These are phyloP conservation scores for Balamuthia mandrillaris DNA, from an alignment of 208 protist genomes.

Conservation along the genomic window DNA sequence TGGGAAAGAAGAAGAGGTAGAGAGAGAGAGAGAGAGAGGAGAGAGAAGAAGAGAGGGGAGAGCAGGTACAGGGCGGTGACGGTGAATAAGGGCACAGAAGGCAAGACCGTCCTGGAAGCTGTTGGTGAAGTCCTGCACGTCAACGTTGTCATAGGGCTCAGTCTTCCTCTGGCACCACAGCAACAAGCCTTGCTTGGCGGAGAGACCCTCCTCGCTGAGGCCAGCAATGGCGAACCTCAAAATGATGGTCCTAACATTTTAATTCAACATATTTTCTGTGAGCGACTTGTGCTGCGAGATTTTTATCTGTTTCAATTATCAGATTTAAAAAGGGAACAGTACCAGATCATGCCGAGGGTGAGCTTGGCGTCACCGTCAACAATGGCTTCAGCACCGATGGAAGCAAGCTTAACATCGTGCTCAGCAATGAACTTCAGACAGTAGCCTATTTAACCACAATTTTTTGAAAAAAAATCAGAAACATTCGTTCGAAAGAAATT, in stretches of 20 bases:
- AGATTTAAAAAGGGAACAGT: too few relatives aligned
- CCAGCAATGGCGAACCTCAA: conserved; percentile 56
- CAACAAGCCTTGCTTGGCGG: conserved; percentile 66
- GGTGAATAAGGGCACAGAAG: conserved; percentile 65
- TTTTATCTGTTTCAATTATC: too few relatives aligned
- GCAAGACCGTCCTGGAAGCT: conserved; percentile 62
- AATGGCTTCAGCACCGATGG: conserved; percentile 43
- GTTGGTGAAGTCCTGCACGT: conserved; percentile 69
- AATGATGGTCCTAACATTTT: conserved; percentile 58
- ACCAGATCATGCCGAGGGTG: conserved; percentile 25
- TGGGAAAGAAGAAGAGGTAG: too few relatives aligned
- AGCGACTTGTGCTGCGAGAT: too few relatives aligned
- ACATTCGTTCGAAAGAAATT: too few relatives aligned
- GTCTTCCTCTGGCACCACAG: conserved; percentile 73
- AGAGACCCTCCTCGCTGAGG: conserved; percentile 50
- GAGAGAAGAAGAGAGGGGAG: too few relatives aligned
- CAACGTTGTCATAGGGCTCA: conserved; percentile 60
- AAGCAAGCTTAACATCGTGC: conserved; percentile 51
- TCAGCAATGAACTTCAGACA: conserved; percentile 53
- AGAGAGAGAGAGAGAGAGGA: too few relatives aligned
- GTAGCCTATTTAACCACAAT: background rate
- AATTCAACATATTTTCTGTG: too few relatives aligned
- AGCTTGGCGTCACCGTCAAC: conserved; percentile 28
- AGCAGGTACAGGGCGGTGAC: conserved; percentile 40
- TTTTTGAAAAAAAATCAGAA: background rate